phyloP scores from a whole-genome alignment of 2,329 filamentous ascomycete genomes.

The Colletotrichum sp. region DNA sequence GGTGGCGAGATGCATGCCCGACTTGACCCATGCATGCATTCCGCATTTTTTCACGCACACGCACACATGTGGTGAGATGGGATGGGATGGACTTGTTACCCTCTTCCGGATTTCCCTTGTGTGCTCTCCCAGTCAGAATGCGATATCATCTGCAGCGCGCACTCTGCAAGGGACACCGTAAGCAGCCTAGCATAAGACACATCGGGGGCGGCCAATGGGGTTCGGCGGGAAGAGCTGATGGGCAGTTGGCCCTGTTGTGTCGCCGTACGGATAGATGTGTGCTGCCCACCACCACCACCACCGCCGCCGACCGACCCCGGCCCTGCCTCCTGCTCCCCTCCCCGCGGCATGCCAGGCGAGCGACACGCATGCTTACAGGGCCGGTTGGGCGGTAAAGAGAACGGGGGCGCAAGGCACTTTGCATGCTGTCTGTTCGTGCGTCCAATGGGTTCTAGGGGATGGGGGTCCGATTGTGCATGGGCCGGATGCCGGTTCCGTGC shows the following conservation, averaged over 20 bases:
- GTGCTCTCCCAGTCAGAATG: not conserved
- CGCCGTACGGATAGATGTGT: not conserved
- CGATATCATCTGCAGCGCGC: constrained; percentile 19
- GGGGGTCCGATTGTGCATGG: not conserved
- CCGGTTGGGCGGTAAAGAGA: not conserved
- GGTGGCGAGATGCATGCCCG: constrained; percentile 1
- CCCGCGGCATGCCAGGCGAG: not conserved
- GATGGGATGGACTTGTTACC: not conserved
- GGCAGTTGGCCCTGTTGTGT: not conserved
- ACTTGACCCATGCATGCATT: not conserved
- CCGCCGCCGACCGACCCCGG: not conserved
- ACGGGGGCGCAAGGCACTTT: not conserved
- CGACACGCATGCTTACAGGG: not conserved
- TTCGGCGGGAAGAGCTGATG: not conserved
- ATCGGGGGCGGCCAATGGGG: not conserved
- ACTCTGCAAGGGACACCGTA: constrained; percentile 15
- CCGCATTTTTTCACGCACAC: not conserved
- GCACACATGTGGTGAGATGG: not conserved
- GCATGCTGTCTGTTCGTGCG: not conserved
- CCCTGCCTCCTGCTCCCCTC: not conserved
- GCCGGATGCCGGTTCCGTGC: not conserved
- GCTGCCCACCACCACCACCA: not conserved
- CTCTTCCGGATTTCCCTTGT: not conserved
- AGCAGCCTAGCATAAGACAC: not conserved
- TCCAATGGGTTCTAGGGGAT: not conserved